Conservation (phyloP, 2,329 filamentous ascomycete species). For the Ophiostoma pallidulum region DNA sequence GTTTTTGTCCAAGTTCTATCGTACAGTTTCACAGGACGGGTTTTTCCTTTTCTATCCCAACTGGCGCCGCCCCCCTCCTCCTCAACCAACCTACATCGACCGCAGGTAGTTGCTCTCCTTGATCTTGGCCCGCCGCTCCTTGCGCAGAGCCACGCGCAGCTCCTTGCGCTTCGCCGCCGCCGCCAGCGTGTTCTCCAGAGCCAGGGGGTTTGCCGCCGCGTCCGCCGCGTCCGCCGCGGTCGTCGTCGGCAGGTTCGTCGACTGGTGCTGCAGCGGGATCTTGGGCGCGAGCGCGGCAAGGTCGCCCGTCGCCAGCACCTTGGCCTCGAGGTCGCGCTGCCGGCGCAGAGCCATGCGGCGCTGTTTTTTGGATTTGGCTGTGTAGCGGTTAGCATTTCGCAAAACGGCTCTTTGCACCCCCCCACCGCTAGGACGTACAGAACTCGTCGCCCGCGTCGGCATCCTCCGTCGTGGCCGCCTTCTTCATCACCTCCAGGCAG, state of each 20-base stretch:
- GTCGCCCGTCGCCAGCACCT: slow-evolving; percentile 56
- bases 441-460: slow-evolving; percentile 63
- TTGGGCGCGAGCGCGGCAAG: slow-evolving; percentile 56
- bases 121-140: slow-evolving; percentile 64
- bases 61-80: background rate
- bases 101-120: slow-evolving; percentile 83
- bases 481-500: slow-evolving; percentile 55
- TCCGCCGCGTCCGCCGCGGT: too few species aligned
- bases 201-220: slow-evolving; percentile 23
- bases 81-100: slow-evolving; percentile 48
- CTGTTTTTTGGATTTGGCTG: slow-evolving; percentile 79
- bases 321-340: slow-evolving; percentile 45
- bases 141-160: slow-evolving; percentile 61
- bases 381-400: background rate
- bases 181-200: slow-evolving; percentile 33
- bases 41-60: background rate
- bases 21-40: background rate
- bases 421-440: slow-evolving; percentile 47
- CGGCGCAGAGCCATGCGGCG: slow-evolving; percentile 61
- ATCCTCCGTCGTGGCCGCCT: slow-evolving; percentile 34
- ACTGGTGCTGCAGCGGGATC: slow-evolving; percentile 68
- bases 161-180: slow-evolving; percentile 47
- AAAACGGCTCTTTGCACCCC: background rate
- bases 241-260: slow-evolving; percentile 60
- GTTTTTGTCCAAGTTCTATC: background rate